Conservation (phyloP, 352 stramenopile genomes). For the Pythium aphanidermatum region DNA sequence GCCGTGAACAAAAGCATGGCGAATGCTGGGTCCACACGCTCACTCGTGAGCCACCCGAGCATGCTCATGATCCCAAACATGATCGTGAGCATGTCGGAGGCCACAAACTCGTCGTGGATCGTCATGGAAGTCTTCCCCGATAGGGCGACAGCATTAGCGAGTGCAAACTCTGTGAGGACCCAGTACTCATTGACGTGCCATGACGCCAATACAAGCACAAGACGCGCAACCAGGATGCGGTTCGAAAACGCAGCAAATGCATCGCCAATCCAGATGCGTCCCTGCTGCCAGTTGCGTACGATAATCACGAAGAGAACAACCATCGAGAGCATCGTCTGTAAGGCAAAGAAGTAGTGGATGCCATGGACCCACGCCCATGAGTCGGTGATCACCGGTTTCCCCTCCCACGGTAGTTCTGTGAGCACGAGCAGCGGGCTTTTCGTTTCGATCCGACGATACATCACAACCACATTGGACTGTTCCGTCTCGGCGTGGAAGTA, state of each 20-base stretch:
- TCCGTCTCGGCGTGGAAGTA: constrained; percentile 22
- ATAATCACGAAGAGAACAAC: constrained; percentile 34
- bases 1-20: constrained; percentile 9
- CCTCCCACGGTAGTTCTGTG: constrained; percentile 19
- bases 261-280: constrained; percentile 41
- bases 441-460: constrained; percentile 17
- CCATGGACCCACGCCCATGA: constrained; percentile 49
- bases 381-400: constrained; percentile 23
- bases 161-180: constrained; percentile 13
- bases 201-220: constrained; percentile 10
- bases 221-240: constrained; percentile 19
- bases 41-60: constrained; percentile 3
- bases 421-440: constrained; percentile 15
- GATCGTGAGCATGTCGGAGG: constrained; percentile 9
- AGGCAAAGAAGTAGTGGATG: constrained; percentile 39
- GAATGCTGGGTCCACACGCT: constrained; percentile 15
- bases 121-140: background rate
- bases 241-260: constrained; percentile 41
- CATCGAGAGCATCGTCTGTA: constrained; percentile 32
- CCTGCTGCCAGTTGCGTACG: constrained; percentile 24
- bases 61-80: constrained; percentile 1
- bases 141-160: constrained; percentile 5
- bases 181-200: constrained; percentile 15
- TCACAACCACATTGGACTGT: constrained; percentile 32
- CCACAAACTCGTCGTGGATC: constrained; percentile 6